Evolutionary conservation across 2,329 filamentous ascomycete species (phyloP), one percentile per base, ranked within the genome.

Genomic region (Thermothelomyces thermophilus): DNA sequence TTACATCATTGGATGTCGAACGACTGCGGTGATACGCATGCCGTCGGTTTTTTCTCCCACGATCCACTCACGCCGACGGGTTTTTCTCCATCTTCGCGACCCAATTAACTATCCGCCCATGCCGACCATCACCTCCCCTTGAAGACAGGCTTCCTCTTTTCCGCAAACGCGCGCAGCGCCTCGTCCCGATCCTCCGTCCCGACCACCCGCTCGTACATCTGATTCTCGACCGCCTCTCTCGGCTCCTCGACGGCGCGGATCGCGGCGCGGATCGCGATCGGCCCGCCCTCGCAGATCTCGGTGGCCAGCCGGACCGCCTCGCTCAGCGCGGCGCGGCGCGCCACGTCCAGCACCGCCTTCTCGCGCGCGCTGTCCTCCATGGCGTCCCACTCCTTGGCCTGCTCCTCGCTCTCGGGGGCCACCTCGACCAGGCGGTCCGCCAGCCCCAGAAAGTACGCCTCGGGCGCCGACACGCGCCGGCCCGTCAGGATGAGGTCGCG

Each of bases 401-500:
- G 50, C 51, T 53, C 54, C 43, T 63, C 55, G 20, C 51, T 56
- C 45, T 61, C 59, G 28, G 58, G 60, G 16, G 48, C 70, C 19
- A 95, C 76, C 68, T 96, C 87, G 20, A 96, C 88, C 26, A 97
- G 70, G n/a, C 91, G 76, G 69, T 97, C 90, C 39, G 87, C 90
- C 30, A 98, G 75, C 1, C 93, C 93, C 16, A 96, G 70, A 66
- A 94, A 93, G 69, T 95, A 95, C 0, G 93, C 88, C 71, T 97
- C 93, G 1, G 86, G 73, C 0, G 82, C 91, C 8, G 77, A 76
- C 11, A 98, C 86, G 37, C 89, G 77, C n/a, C 93, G 80, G 3
- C 93, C 93, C 0, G 91, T 97, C 8, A 97, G 74, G 45, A 97
- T 85, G 61, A 97, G 72, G 67, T 98, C 91, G 44, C 90, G 78